Conservation (phyloP, 768 basidiomycete species). For the Boletus rubropictus region DNA sequence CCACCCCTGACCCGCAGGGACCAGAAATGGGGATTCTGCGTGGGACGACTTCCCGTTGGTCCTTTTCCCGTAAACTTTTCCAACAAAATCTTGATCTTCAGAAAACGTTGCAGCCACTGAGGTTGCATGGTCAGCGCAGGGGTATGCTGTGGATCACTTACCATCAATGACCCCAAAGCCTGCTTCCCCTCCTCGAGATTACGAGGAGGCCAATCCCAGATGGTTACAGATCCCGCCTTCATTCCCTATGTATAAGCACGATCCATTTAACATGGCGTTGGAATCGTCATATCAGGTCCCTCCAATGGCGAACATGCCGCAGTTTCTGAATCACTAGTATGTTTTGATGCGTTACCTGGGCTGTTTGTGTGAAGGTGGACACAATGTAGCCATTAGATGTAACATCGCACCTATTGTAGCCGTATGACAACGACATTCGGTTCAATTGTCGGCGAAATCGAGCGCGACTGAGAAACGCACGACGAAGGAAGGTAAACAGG, state of each 20-base stretch:
- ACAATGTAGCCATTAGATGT: neutral
- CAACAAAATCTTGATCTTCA: neutral
- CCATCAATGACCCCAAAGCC: neutral
- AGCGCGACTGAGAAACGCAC: too few relatives aligned
- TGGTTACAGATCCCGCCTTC: constrained; percentile 8
- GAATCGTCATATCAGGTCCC: neutral
- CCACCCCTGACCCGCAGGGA: neutral
- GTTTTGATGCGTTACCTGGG: neutral
- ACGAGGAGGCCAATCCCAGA: neutral
- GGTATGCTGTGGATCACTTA: constrained; percentile 2
- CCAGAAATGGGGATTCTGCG: neutral
- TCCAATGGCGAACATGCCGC: neutral
- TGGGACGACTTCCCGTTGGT: constrained; percentile 8
- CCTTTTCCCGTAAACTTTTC: neutral
- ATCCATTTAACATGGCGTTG: constrained; percentile 4
- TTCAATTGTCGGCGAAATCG: too few relatives aligned
- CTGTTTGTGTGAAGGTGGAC: neutral
- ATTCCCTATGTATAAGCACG: constrained; percentile 1
- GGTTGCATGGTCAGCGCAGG: constrained; percentile 7
- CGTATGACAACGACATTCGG: too few relatives aligned
- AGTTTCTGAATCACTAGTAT: constrained; percentile 4
- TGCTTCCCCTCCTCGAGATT: constrained; percentile 1
- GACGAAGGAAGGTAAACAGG: neutral
- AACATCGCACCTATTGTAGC: too few relatives aligned
- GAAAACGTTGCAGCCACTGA: constrained; percentile 6